Percentiles rank a stretch among this genome's conserved stretches.
Conservation (phyloP, 495 filamentous ascomycete species). For the Penicillium longicatenatum region DNA sequence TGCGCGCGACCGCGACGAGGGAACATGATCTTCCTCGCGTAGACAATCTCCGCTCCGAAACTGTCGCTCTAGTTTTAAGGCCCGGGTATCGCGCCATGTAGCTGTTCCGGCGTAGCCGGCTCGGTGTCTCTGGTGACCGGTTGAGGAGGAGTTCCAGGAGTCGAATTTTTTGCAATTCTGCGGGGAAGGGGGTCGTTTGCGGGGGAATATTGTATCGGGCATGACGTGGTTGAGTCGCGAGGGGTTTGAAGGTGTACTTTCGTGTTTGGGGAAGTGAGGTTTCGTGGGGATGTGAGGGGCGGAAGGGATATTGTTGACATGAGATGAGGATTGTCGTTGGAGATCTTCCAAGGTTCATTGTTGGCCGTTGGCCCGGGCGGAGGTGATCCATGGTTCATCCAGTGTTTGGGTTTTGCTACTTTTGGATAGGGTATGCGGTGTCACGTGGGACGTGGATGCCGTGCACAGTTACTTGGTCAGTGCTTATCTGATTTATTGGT, state of each 20-base stretch:
- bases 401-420: conserved; percentile 24
- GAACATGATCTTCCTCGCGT: neutral
- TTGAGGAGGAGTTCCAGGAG: conserved; percentile 77
- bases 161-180: conserved; percentile 63
- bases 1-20: conserved; percentile 10
- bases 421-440: conserved; percentile 20
- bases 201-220: neutral
- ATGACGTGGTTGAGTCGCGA: neutral
- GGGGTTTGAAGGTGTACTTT: neutral
- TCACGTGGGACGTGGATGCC: neutral
- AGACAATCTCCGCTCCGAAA: conserved; percentile 46
- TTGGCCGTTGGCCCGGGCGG: conserved; percentile 6
- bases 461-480: neutral
- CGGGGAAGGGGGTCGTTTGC: conserved; percentile 4
- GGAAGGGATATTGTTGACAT: conserved; percentile 3
- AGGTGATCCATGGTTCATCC: conserved; percentile 17
- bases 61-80: conserved; percentile 66
- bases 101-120: conserved; percentile 55
- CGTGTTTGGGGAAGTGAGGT: neutral
- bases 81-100: conserved; percentile 71
- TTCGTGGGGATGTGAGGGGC: neutral
- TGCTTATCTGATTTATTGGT: no score
- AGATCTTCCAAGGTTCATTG: neutral
- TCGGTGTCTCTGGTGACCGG: conserved; percentile 80
- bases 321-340: neutral